Conservation (phyloP, 768 basidiomycete species). For the Naganishia kalamii region DNA sequence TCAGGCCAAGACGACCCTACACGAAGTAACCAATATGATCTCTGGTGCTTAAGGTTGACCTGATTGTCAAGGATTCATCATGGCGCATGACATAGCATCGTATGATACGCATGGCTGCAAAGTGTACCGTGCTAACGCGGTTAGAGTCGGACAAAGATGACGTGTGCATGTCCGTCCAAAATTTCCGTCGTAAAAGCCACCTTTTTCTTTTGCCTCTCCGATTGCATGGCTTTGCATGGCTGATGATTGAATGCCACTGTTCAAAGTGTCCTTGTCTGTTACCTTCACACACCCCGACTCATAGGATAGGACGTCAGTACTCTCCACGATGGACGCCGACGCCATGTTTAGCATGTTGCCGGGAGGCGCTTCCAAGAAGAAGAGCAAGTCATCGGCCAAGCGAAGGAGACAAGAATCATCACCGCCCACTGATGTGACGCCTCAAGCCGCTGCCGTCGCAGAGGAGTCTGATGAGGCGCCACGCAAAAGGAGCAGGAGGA, state of each 20-base stretch:
- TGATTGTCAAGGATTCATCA: too few species aligned
- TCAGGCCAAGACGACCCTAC: too few species aligned
- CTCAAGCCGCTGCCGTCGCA: constrained; percentile 43
- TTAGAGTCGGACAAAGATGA: not conserved
- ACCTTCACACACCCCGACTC: not conserved
- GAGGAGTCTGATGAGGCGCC: constrained; percentile 31
- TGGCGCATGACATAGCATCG: too few species aligned
- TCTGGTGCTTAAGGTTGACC: not conserved
- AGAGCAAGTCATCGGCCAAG: not conserved
- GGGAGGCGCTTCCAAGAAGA: constrained; percentile 66
- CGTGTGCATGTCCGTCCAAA: constrained; percentile 6
- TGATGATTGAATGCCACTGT: not conserved
- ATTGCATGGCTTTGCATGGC: too few species aligned
- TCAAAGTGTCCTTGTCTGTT: not conserved
- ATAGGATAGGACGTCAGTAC: too few species aligned
- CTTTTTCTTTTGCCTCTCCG: not conserved
- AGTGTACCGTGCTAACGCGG: too few species aligned
- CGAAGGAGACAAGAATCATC: constrained; percentile 4
- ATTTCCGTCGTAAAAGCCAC: constrained; percentile 1
- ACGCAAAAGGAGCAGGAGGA: constrained; percentile 15
- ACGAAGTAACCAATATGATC: too few species aligned
- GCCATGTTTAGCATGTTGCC: constrained; percentile 52
- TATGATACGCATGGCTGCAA: not conserved
- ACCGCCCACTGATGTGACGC: not conserved
- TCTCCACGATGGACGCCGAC: constrained; percentile 18